Evolutionary conservation across 2,329 filamentous ascomycete genomes (phyloP).

Genomic region (Cytospora mali): DNA sequence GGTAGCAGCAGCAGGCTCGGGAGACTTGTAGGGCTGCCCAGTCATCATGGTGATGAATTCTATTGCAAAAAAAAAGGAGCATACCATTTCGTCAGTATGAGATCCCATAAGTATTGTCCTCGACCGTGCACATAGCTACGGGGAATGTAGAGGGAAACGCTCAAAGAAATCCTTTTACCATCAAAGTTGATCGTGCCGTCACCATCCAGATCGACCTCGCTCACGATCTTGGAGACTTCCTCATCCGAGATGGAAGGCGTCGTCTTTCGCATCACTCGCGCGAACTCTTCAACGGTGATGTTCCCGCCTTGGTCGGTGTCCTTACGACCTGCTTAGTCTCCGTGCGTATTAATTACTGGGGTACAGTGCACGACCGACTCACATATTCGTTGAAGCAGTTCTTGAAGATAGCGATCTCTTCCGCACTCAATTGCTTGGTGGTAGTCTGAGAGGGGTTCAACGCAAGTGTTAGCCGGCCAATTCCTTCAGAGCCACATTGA

Average conservation of each 20-base stretch:
- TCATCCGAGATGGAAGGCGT: conserved; percentile 35
- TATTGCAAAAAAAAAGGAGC: conserved; percentile 24
- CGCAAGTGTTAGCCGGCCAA: background rate
- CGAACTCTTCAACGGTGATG: conserved; percentile 43
- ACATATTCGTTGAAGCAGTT: conserved; percentile 30
- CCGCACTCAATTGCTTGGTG: conserved; percentile 20
- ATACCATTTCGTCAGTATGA: background rate
- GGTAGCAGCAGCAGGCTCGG: conserved; percentile 32
- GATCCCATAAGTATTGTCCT: background rate
- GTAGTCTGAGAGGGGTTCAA: conserved; percentile 6
- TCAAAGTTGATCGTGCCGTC: conserved; percentile 45
- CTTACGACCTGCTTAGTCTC: conserved; percentile 4
- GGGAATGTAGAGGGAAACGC: background rate
- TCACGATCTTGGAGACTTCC: conserved; percentile 43
- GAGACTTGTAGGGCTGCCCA: conserved; percentile 38
- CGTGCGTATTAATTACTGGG: too few relatives aligned
- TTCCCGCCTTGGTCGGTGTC: conserved; percentile 34
- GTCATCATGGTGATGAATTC: conserved; percentile 49
- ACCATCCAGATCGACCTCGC: conserved; percentile 43
- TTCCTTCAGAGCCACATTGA: background rate
- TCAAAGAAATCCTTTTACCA: conserved; percentile 34
- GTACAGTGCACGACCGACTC: background rate
- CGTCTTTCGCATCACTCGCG: conserved; percentile 41
- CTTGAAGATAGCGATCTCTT: conserved; percentile 28
- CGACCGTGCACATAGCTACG: background rate